Evolutionary conservation across 768 basidiomycete genomes (phyloP).

Genomic region (Lyophyllum decastes): DNA sequence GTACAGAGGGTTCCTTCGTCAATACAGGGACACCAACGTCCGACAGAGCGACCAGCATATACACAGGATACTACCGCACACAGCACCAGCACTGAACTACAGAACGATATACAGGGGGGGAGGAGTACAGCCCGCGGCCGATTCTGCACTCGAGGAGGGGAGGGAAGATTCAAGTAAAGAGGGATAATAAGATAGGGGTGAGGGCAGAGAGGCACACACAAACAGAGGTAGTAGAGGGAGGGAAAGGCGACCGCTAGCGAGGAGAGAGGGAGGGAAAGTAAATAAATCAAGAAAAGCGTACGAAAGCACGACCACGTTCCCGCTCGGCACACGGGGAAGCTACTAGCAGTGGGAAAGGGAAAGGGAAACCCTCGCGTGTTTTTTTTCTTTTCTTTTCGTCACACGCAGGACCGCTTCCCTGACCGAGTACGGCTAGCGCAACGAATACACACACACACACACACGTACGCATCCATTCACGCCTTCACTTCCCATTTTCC

Average conservation of each 20-base stretch:
- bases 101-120: background rate
- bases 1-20: background rate
- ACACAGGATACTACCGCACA: background rate
- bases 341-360: background rate
- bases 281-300: background rate
- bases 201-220: background rate
- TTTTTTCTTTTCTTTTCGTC: no score
- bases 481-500: constrained; percentile 33
- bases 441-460: background rate
- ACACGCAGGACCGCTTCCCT: no score
- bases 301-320: background rate
- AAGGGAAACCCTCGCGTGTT: background rate
- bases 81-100: background rate
- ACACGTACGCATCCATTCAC: no score
- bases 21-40: no score
- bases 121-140: background rate
- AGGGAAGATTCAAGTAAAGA: background rate
- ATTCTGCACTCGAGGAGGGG: background rate
- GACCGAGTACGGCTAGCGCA: no score
- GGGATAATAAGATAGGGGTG: background rate
- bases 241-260: background rate
- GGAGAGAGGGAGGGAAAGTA: background rate
- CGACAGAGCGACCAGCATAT: background rate
- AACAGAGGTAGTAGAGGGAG: background rate
- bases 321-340: no score